These are phyloP conservation scores for Uronychia binucleata DNA, from an alignment of 73 alveolate genomes.

Conservation along the genomic window DNA sequence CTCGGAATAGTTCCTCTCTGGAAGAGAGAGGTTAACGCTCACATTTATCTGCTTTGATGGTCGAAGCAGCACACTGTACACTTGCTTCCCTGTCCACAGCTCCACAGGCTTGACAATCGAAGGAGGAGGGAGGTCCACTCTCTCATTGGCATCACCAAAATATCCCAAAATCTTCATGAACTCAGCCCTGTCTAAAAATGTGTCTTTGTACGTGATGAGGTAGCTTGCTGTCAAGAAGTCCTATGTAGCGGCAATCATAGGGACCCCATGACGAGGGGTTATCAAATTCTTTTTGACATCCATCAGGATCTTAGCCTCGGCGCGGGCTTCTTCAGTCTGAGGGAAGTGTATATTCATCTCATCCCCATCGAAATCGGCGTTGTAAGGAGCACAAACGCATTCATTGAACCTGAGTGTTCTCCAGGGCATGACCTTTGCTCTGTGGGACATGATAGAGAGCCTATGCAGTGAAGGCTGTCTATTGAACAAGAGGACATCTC, in stretches of 20 bases:
- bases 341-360: slow-evolving; percentile 99
- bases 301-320: slow-evolving; percentile 95
- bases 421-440: slow-evolving; percentile 97
- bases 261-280: slow-evolving; percentile 97
- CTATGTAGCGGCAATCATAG: slow-evolving; percentile 89
- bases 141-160: slow-evolving; percentile 33
- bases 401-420: slow-evolving; percentile 98
- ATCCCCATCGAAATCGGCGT: slow-evolving; percentile 99
- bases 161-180: slow-evolving; percentile 86
- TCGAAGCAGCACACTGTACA: slow-evolving; percentile 86
- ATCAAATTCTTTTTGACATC: slow-evolving; percentile 87
- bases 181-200: slow-evolving; percentile 91
- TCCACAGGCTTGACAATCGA: slow-evolving; percentile 96
- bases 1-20: slow-evolving; percentile 87
- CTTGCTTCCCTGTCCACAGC: slow-evolving; percentile 99
- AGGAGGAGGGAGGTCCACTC: slow-evolving; percentile 94
- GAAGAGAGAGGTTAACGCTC: slow-evolving; percentile 85
- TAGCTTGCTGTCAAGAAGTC: slow-evolving; percentile 97
- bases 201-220: slow-evolving; percentile 96
- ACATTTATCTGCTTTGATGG: slow-evolving; percentile 90
- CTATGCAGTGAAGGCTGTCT: slow-evolving; percentile 99
- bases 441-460: slow-evolving; percentile 97
- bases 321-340: slow-evolving; percentile 97
- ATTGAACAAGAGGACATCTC: slow-evolving; percentile 98
- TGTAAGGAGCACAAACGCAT: slow-evolving; percentile 99